Evolutionary conservation across 2,329 filamentous ascomycete genomes (phyloP), one percentile per base, ranked within the genome.

Genomic region (Aspergillus ochraceus): DNA sequence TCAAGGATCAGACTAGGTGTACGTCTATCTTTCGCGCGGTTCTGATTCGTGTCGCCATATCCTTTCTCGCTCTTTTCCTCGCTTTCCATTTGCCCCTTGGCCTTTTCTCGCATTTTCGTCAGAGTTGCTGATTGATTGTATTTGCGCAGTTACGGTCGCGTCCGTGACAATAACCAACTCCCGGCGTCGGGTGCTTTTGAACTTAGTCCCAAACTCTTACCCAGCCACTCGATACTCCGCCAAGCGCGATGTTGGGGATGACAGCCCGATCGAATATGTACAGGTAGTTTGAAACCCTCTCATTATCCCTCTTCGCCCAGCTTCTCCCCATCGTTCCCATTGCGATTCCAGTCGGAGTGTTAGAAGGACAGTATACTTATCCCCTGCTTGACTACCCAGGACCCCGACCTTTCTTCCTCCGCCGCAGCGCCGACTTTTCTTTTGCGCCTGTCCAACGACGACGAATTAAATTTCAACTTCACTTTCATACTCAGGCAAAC

Each of bases 1-100:
- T 98, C 74, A 90, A 90, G 80, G 95, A 99, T 76, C 95, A 97
- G 83, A 91, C 86, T 76, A 88, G 92, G 84, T 87, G 95, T 98
- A 84, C 81, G 70, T 70, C 60, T 62, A 60, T 52, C 60, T 54
- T 29, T 26, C 39, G 14, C 17, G 19, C 20, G 17, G 22, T 36
- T 42, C 22, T 50, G n/a, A 14, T 39, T 47, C 12, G 20, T 54
- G 19, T n/a, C 19, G 11, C 30, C 32, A 9, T 8, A 17, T 20
- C n/a, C 5, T 14, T n/a, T 32, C n/a, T 24, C n/a, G n/a, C 20
- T 32, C 36, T 14, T 24, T 52, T 22, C 10, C 45, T 42, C 20
- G 17, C 52, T n/a, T 11, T 19, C 26, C 14, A 9, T 6, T 30
- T 54, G 19, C 30, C 30, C 12, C 30, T 39, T 17, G 26, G 17